Base-by-base conservation (phyloP, 2,329 filamentous ascomycete genomes). In the Elsinoe batatas region DNA sequence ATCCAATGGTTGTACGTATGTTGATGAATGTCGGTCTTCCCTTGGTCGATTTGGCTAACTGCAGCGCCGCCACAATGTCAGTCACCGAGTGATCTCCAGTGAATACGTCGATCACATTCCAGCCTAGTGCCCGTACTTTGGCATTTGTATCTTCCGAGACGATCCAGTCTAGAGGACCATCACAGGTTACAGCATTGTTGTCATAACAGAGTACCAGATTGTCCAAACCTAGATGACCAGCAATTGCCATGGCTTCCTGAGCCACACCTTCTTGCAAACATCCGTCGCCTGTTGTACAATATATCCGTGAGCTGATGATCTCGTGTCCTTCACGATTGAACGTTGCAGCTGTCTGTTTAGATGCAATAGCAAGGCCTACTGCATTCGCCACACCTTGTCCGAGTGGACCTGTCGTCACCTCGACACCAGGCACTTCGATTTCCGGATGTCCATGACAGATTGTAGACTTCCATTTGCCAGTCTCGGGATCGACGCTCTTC, bases 331-430 rank as follows among this genome's bases (percentile, higher is more conserved):
- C 76, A 30, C 66, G 67, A 65, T 82, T 82, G 65, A 76, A 82
- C 0, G 68, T 75, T 0, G 78, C 76, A 0, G 71, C 76, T 3
- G 81, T 70, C 58, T 81, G 73, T 67, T 80, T 82, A 2, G 74
- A 72, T 0, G 79, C 79, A 62, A 81, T 78, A 10, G 80, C 79
- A 20, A 82, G 66, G 7, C 80, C 79, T 6, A 82, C 79, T 0
- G 79, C 77, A 59, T 83, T 82, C 17, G 79, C 76, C n/a, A 82
- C 70, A 11, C 79, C 80, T 61, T 82, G 79, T 0, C 80, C 79
- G 0, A 82, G 68, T 3, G 79, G 79, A 0, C 79, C 79, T 0
- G 80, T 82, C 0, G 79, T 82, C 3, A 82, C 76, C 65, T 82
- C 78, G 55, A 82, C 73, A 5, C 78, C 78, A 33, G 77, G 72